Conservation (phyloP, 2,329 filamentous ascomycete genomes). For the Tolypocladium album region DNA sequence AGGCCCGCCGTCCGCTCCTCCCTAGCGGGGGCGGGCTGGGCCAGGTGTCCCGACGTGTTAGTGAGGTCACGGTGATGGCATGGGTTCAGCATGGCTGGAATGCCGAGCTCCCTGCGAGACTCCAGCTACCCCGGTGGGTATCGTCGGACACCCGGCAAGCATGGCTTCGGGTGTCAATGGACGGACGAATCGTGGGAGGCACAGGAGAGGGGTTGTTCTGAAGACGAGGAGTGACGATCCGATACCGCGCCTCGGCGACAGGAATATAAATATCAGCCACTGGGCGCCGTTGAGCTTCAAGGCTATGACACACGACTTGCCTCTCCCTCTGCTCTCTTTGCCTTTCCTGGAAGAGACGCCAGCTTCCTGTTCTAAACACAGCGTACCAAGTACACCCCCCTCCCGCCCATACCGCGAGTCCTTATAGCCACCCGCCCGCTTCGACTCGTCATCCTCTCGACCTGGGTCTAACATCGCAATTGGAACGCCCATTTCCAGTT, state of each 20-base stretch:
- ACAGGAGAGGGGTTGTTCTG: background rate
- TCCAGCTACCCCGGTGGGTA: background rate
- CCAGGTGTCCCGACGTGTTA: background rate
- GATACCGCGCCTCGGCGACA: background rate
- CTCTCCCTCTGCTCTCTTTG: background rate
- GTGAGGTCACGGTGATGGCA: background rate
- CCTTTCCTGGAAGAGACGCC: background rate
- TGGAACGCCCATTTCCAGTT: background rate
- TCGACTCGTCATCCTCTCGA: background rate
- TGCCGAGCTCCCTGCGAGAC: conserved; percentile 6
- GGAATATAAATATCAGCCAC: background rate
- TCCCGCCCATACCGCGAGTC: background rate
- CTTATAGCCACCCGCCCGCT: background rate
- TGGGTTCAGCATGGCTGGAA: background rate
- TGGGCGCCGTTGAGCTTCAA: background rate
- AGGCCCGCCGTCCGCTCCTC: background rate
- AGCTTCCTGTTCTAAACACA: background rate
- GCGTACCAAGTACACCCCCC: background rate
- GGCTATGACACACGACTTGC: background rate
- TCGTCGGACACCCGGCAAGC: background rate
- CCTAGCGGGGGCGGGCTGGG: background rate
- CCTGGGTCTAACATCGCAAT: background rate
- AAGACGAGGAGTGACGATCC: background rate
- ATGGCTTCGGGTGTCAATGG: background rate
- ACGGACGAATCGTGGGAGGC: background rate